Conservation (phyloP, 2,329 filamentous ascomycete genomes). For the Allantophomopsis lycopodina region DNA sequence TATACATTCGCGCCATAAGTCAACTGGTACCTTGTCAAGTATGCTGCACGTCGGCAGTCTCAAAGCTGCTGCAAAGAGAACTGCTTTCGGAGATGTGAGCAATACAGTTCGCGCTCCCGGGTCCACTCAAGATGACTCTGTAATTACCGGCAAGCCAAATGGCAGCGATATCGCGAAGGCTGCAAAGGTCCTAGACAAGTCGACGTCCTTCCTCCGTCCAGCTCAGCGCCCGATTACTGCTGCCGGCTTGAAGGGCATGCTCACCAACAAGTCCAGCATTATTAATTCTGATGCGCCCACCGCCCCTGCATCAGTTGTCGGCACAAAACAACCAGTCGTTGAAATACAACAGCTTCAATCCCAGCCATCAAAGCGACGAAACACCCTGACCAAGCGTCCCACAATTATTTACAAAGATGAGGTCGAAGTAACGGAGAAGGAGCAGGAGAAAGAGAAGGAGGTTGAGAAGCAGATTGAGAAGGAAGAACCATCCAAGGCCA, state of each 20-base stretch:
- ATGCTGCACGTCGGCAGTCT: conserved; percentile 37
- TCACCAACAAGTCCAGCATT: conserved; percentile 2
- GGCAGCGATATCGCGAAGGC: conserved; percentile 11
- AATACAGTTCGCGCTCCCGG: conserved; percentile 36
- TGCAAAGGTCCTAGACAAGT: conserved; percentile 20
- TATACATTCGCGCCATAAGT: conserved; percentile 74
- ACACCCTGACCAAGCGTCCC: conserved; percentile 33
- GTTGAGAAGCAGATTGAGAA: no score
- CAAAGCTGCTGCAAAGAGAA: conserved; percentile 58
- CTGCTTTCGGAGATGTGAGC: conserved; percentile 72
- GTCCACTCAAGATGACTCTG: conserved; percentile 38
- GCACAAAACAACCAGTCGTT: conserved; percentile 18
- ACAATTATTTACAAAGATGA: conserved; percentile 40
- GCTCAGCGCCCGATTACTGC: conserved; percentile 40
- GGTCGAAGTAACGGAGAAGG: conserved; percentile 16
- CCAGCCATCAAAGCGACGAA: conserved; percentile 25
- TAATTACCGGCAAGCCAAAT: conserved; percentile 28
- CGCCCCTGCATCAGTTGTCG: conserved; percentile 7
- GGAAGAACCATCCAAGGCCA: conserved; percentile 6
- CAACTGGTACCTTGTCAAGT: conserved; percentile 45
- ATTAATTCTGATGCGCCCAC: background rate
- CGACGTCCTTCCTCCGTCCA: conserved; percentile 36
- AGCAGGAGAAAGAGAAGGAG: no score
- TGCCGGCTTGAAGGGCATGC: conserved; percentile 6
- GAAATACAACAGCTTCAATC: conserved; percentile 11